A percentile compares a stretch with the other conserved stretches of the same genome.
phyloP scores from a whole-genome alignment of 805 yeast genomes.

The Cyberlindnera xylosilytica region DNA sequence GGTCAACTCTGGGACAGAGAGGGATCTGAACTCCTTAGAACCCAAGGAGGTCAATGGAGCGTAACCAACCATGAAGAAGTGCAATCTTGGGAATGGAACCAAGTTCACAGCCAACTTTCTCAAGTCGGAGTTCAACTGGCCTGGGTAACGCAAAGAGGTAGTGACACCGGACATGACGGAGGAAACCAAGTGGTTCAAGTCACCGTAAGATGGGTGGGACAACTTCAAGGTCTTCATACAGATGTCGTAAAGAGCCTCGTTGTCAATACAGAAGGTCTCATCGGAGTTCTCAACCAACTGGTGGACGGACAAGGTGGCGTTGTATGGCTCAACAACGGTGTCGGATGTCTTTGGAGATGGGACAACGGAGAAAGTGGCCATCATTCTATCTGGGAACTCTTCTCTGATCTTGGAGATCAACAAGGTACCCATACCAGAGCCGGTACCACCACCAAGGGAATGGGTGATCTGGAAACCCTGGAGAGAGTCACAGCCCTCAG shows the following conservation, averaged over 20 bases:
- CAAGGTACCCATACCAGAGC: constrained; percentile 95
- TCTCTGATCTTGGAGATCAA: constrained; percentile 87
- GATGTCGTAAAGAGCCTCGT: constrained; percentile 98
- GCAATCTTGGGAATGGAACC: constrained; percentile 99
- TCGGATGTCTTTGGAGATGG: constrained; percentile 98
- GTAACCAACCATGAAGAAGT: constrained; percentile 97
- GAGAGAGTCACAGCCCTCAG: constrained; percentile 95
- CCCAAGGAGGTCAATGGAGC: constrained; percentile 92
- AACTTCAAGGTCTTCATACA: constrained; percentile 93
- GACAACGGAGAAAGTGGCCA: constrained; percentile 95
- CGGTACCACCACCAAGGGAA: constrained; percentile 99
- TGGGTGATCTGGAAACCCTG: constrained; percentile 97
- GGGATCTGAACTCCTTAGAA: constrained; percentile 92
- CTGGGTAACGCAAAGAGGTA: constrained; percentile 95
- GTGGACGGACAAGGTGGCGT: constrained; percentile 94
- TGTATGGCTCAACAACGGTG: constrained; percentile 97
- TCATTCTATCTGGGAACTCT: constrained; percentile 95
- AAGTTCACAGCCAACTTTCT: constrained; percentile 98
- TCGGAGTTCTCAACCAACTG: constrained; percentile 97
- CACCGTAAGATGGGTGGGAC: constrained; percentile 81
- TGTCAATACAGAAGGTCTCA: constrained; percentile 98
- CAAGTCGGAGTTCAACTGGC: constrained; percentile 94
- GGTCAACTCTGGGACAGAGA: constrained; percentile 91
- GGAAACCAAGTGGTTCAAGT: constrained; percentile 89
- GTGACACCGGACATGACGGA: constrained; percentile 98